These are phyloP conservation scores for Hypoxylon sp. DNA, from an alignment of 2,329 filamentous ascomycete species.

Conservation along the genomic window DNA sequence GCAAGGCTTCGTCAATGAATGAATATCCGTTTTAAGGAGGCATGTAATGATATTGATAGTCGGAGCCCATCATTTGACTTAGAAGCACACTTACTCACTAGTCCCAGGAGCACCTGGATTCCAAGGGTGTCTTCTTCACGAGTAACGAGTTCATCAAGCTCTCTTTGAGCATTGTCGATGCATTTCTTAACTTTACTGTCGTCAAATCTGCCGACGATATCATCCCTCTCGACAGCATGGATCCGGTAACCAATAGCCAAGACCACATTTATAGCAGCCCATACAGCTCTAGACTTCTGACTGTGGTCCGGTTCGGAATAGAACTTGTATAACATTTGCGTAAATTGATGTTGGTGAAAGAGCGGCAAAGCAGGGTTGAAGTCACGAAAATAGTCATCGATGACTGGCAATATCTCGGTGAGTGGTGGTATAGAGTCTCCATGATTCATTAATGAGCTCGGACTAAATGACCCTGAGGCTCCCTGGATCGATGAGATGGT, in stretches of 20 bases:
- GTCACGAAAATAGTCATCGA: constrained; percentile 57
- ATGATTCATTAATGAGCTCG: neutral
- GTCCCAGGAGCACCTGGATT: constrained; percentile 58
- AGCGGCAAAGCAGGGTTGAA: constrained; percentile 58
- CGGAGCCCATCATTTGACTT: neutral
- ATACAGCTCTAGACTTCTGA: constrained; percentile 50
- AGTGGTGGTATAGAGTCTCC: constrained; percentile 51
- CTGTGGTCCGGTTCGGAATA: constrained; percentile 49
- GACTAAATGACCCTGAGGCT: neutral
- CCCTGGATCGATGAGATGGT: neutral
- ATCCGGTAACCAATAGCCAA: constrained; percentile 57
- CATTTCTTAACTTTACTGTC: constrained; percentile 50
- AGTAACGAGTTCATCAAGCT: constrained; percentile 58
- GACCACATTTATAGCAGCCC: constrained; percentile 59
- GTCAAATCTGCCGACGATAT: constrained; percentile 35
- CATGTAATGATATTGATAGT: neutral
- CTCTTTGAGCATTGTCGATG: constrained; percentile 57
- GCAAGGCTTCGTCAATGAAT: neutral
- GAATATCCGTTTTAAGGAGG: neutral
- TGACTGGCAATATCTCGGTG: constrained; percentile 55
- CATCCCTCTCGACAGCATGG: constrained; percentile 43
- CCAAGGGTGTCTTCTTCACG: constrained; percentile 58
- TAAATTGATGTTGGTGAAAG: constrained; percentile 57
- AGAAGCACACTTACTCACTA: constrained; percentile 51
- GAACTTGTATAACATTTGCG: constrained; percentile 56